A percentile compares a stretch with the other conserved stretches of the same genome.
phyloP scores from a whole-genome alignment of 176 grass and related monocot genomes.

The Zea mays region Zm-B73-REFERENCE-NAM-5.0 NC_050101.1:100803001-100803500 shows the following conservation, averaged over 20 bases:
- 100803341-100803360: constrained; percentile 13
- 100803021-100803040: constrained; percentile 45
- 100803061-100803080: constrained; percentile 50
- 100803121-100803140: constrained; percentile 72
- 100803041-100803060: constrained; percentile 38
- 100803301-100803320: constrained; percentile 41
- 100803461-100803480: constrained; percentile 93
- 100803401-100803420: constrained; percentile 91
- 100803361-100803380: constrained; percentile 40
- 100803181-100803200: constrained; percentile 46
- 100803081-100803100: constrained; percentile 83
- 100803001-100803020: constrained; percentile 66
- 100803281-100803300: constrained; percentile 28
- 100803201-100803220: constrained; percentile 40
- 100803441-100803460: constrained; percentile 64
- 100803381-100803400: constrained; percentile 63
- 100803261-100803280: constrained; percentile 37
- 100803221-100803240: constrained; percentile 53
- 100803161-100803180: constrained; percentile 43
- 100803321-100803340: constrained; percentile 11
- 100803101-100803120: constrained; percentile 78
- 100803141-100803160: constrained; percentile 57
- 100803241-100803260: constrained; percentile 57
- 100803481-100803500: constrained; percentile 90
- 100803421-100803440: constrained; percentile 84